A percentile compares a stretch with the other conserved stretches of the same genome.
phyloP scores from a whole-genome alignment of 495 filamentous ascomycete species.

The Hypoxylon lenormandii region DNA sequence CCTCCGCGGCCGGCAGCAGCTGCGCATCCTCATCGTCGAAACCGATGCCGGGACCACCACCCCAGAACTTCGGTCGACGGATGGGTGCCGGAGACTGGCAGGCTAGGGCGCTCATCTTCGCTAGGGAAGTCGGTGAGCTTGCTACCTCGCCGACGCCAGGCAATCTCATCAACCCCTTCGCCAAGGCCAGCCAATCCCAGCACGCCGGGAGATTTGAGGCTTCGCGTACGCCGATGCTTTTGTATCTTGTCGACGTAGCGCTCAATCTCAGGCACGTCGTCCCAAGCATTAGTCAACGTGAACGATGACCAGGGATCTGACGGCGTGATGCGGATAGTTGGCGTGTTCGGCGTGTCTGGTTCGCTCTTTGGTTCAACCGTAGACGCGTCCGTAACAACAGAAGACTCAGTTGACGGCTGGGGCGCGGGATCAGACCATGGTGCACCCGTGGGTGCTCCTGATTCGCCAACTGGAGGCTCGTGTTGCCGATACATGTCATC shows the following conservation, averaged over 20 bases:
- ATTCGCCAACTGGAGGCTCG: constrained; percentile 16
- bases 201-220: constrained; percentile 49
- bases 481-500: constrained; percentile 44
- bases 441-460: constrained; percentile 34
- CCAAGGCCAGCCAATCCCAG: constrained; percentile 12
- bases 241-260: constrained; percentile 78
- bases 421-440: constrained; percentile 39
- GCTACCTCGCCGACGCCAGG: constrained; percentile 64
- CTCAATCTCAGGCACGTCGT: constrained; percentile 83
- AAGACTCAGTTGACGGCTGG: constrained; percentile 48
- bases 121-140: constrained; percentile 87
- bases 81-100: constrained; percentile 91
- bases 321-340: constrained; percentile 58
- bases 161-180: constrained; percentile 44
- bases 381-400: constrained; percentile 52
- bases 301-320: constrained; percentile 73
- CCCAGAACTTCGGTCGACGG: constrained; percentile 57
- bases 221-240: constrained; percentile 70
- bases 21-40: constrained; percentile 65
- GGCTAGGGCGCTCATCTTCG: constrained; percentile 82
- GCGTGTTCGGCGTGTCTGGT: constrained; percentile 62
- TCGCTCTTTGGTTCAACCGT: constrained; percentile 55
- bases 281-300: constrained; percentile 82
- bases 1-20: constrained; percentile 76
- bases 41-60: constrained; percentile 60